Evolutionary conservation across 768 basidiomycete genomes (phyloP), one percentile per base, ranked within the genome.

Genomic region (Lentinula aciculospora): DNA sequence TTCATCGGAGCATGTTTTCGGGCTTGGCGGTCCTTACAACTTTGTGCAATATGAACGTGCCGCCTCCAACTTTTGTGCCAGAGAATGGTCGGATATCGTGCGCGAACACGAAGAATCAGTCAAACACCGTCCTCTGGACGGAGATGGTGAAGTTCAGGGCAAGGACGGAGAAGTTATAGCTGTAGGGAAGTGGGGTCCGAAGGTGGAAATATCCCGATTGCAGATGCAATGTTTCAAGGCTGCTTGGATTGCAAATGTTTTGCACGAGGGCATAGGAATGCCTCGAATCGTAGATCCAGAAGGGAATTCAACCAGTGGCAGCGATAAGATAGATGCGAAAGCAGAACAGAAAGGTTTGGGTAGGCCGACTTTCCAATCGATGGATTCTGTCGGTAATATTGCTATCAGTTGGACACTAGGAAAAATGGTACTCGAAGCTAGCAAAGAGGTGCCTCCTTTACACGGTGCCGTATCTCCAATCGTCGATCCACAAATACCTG

Each of bases 191-290:
- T 92, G 89, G 90, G 82, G 81, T 23, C 76, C 83, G 37, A 74
- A 82, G 56, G 86, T 96, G 58, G 95, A 95, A 68, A 71, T 91
- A 34, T 82, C 90, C 23, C 82, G 96, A 46, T 73, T 99, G 59
- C 84, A 96, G 73, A 91, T 96, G 90, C 97, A 98, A 68, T 99
- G 97, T 69, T 99, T 99, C 85, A 99, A 99, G 71, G 94, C 96
- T 1, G 95, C 97, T 2, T 99, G 97, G 97, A 82, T 99, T 56
- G 86, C 89, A 53, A 98, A 98, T 70, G 89, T 99, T 36, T 72
- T 99, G 2, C 96, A 98, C 63, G 93, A 97, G 68, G 97, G 97
- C 29, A 87, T 99, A 50, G 94, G 94, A 8, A 83, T 99, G 68
- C 97, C 97, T 25, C 81, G 97, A 27, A 85, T 97, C 31, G 82